phyloP scores from a whole-genome alignment of 2,329 filamentous ascomycete genomes.

The Zymoseptoria ardabiliae region DNA sequence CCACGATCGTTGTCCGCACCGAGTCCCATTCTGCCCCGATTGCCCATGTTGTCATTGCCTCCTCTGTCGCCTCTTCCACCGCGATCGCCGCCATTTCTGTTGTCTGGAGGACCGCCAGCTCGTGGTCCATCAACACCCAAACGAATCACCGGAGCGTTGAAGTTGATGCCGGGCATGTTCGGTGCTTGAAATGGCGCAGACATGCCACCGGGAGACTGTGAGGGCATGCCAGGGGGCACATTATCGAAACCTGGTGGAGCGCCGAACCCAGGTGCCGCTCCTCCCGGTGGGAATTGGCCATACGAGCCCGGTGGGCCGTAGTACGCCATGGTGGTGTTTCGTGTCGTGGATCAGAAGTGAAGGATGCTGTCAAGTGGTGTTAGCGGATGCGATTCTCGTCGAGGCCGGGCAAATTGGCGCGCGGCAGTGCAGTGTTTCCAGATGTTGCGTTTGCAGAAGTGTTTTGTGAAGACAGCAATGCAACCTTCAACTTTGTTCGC shows the following conservation, averaged over 20 bases:
- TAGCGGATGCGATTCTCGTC: not conserved
- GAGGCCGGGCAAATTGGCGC: not conserved
- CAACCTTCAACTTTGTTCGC: not conserved
- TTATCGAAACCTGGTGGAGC: conserved; percentile 77
- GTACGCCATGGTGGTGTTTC: conserved; percentile 26
- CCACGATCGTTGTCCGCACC: conserved; percentile 49
- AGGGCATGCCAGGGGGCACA: conserved; percentile 68
- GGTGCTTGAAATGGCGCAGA: conserved; percentile 80
- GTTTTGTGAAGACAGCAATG: not conserved
- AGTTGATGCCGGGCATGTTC: conserved; percentile 96
- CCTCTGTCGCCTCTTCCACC: conserved; percentile 18
- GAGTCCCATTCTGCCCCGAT: conserved; percentile 42
- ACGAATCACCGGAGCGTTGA: conserved; percentile 91
- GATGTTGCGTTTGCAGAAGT: not conserved
- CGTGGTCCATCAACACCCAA: conserved; percentile 63
- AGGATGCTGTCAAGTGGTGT: not conserved
- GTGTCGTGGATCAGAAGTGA: not conserved
- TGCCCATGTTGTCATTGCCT: conserved; percentile 32
- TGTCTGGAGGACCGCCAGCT: conserved; percentile 1
- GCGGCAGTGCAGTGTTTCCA: not conserved
- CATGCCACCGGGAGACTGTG: conserved; percentile 67
- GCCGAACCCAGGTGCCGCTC: conserved; percentile 61
- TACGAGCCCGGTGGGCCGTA: conserved; percentile 50
- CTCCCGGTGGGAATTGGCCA: conserved; percentile 62
- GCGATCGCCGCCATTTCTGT: conserved; percentile 6